Conservation (phyloP, 2,329 filamentous ascomycete genomes). For the Botryosphaeria dothidea region DNA sequence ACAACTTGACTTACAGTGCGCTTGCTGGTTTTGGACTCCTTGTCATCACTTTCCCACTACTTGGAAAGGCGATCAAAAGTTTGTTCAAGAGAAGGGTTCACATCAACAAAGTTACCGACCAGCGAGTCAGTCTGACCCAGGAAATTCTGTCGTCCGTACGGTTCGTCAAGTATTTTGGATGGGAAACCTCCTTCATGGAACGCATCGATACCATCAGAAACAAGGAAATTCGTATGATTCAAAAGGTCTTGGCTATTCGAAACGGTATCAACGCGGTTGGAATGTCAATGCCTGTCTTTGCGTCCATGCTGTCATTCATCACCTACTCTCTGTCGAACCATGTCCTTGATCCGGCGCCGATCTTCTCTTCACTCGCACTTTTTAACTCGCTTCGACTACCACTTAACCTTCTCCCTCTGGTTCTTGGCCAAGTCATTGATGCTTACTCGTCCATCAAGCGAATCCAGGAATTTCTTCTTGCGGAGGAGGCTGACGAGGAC, state of each 20-base stretch:
- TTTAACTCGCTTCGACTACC: constrained; percentile 93
- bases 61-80: constrained; percentile 74
- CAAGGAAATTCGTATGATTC: constrained; percentile 80
- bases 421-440: constrained; percentile 87
- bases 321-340: constrained; percentile 69
- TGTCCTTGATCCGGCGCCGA: constrained; percentile 68
- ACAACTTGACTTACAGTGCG: constrained; percentile 89
- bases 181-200: constrained; percentile 84
- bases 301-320: constrained; percentile 93
- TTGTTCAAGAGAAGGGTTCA: constrained; percentile 72
- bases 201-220: constrained; percentile 73
- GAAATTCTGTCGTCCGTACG: constrained; percentile 89
- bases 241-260: constrained; percentile 77
- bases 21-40: constrained; percentile 85
- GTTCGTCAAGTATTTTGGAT: constrained; percentile 96
- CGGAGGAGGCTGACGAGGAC: constrained; percentile 80
- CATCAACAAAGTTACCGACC: constrained; percentile 94
- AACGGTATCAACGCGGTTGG: constrained; percentile 84
- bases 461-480: constrained; percentile 83
- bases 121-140: constrained; percentile 86
- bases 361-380: constrained; percentile 91
- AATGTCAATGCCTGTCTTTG: constrained; percentile 87
- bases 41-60: constrained; percentile 72
- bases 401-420: constrained; percentile 82
- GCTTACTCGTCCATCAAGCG: constrained; percentile 82